Base-by-base conservation (phyloP, 352 stramenopile genomes). In the Pythium utonaiense region DNA sequence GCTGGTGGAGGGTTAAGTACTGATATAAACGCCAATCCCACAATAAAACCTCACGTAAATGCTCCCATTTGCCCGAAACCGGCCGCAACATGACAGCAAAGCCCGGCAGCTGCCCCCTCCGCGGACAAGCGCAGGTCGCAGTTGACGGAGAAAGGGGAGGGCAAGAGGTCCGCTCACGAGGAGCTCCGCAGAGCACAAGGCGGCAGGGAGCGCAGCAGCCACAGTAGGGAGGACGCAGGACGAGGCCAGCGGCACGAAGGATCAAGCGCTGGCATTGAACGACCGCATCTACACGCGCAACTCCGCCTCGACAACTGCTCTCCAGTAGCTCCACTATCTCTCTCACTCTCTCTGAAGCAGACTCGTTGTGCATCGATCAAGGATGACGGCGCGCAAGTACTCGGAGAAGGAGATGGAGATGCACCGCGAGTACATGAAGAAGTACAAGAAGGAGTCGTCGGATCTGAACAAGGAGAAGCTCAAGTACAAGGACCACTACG, bases 381-480 rank as follows among this genome's bases (percentile, higher is more conserved):
- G 59, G 61, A 58, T 47, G 53, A 19, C 53, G 16, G 25, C 69
- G 22, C 44, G 52, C 47, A 64, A 65, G 52, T 77, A 73, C 60
- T 67, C 71, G 53, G 79, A 85, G 27, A 90, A 92, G 63, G 78
- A 92, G 62, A 88, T 94, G 80, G 71, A 88, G 57, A 69, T 86
- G 38, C 84, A 94, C 53, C 84, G 84, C 36, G 80, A 89, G 74
- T 94, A 94, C 72, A 94, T 94, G 84, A 90, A 91, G 74, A 89
- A 89, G 70, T 94, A 88, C 75, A 85, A 89, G 67, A 86, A 84
- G 79, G 74, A 88, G 63, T 87, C 83, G 53, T 81, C 73, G 34
- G 79, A 91, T 56, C 65, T 89, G 53, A 63, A 71, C 27, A 77
- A 73, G 53, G 66, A 83, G 40, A 54, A 67, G 38, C 67, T 91